Evolutionary conservation across 1,139 yeast species (phyloP).

Genomic region (Hansenula anomala): DNA sequence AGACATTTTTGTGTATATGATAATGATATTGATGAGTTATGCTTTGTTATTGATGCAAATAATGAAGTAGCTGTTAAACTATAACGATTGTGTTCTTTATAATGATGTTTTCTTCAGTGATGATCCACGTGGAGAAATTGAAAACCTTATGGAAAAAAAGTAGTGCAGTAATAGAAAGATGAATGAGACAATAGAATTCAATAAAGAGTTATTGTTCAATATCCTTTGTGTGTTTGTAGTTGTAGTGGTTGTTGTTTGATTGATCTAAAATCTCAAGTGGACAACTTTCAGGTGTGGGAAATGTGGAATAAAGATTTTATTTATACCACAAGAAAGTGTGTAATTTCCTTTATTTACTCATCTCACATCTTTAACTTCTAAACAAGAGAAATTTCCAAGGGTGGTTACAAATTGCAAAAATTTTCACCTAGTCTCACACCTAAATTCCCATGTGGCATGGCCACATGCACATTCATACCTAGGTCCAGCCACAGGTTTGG

Average conservation of each 20-base stretch:
- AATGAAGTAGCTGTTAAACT: background rate
- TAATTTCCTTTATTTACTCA: conserved; percentile 1
- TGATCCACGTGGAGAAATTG: no score
- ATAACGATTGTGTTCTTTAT: background rate
- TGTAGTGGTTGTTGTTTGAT: background rate
- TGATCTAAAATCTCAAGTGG: no score
- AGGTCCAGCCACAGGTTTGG: background rate
- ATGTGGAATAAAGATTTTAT: background rate
- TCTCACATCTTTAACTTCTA: background rate
- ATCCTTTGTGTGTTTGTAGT: background rate
- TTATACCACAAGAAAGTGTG: conserved; percentile 2
- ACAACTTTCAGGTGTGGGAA: background rate
- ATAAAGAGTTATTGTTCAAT: background rate
- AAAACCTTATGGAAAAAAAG: background rate
- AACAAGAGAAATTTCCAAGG: conserved; percentile 1
- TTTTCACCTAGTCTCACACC: background rate
- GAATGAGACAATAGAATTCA: background rate
- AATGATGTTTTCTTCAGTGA: background rate
- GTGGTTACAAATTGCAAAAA: background rate
- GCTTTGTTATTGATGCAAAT: background rate
- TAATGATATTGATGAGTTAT: background rate
- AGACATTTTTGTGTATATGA: conserved; percentile 27
- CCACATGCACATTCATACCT: background rate
- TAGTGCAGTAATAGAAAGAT: background rate
- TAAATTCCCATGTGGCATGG: conserved; percentile 2